These are phyloP conservation scores for Pleurotus pulmonarius DNA, from an alignment of 768 basidiomycete species.

Conservation along the genomic window DNA sequence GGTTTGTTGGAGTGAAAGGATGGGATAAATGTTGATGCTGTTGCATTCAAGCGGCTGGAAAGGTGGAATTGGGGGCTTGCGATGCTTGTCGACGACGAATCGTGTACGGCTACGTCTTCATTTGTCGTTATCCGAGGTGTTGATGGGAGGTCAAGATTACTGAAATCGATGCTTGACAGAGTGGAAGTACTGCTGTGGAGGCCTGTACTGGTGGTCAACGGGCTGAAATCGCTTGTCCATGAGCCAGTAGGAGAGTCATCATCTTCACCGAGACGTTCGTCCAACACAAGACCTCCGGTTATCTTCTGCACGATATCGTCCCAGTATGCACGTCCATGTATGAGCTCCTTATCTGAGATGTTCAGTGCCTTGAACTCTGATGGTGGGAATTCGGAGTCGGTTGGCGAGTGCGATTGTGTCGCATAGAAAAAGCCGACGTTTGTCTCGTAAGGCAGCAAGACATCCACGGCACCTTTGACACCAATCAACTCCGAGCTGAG, in stretches of 20 bases:
- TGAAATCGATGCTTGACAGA: conserved; percentile 38
- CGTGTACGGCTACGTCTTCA: conserved; percentile 32
- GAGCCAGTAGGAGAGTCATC: conserved; percentile 13
- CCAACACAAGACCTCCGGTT: conserved; percentile 14
- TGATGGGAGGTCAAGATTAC: conserved; percentile 38
- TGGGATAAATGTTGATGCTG: conserved; percentile 43
- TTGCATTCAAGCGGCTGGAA: conserved; percentile 31
- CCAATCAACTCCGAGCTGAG: conserved; percentile 40
- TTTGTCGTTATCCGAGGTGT: conserved; percentile 38
- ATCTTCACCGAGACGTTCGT: conserved; percentile 4
- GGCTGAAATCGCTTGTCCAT: conserved; percentile 14
- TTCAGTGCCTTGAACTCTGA: neutral
- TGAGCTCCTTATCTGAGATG: neutral
- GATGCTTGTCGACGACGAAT: conserved; percentile 24
- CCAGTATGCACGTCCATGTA: conserved; percentile 1
- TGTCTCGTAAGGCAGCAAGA: conserved; percentile 33
- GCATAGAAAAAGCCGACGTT: conserved; percentile 35
- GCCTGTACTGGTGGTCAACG: conserved; percentile 15
- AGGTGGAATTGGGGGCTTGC: conserved; percentile 15
- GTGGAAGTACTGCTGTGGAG: conserved; percentile 31
- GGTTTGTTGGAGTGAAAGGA: conserved; percentile 23
- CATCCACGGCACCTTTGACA: conserved; percentile 32
- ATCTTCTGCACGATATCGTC: neutral
- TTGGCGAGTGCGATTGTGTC: neutral
- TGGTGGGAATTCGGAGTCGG: conserved; percentile 16